phyloP scores from a whole-genome alignment of 1,284 basidiomycete genomes.

The Ganoderma lucidum region DNA sequence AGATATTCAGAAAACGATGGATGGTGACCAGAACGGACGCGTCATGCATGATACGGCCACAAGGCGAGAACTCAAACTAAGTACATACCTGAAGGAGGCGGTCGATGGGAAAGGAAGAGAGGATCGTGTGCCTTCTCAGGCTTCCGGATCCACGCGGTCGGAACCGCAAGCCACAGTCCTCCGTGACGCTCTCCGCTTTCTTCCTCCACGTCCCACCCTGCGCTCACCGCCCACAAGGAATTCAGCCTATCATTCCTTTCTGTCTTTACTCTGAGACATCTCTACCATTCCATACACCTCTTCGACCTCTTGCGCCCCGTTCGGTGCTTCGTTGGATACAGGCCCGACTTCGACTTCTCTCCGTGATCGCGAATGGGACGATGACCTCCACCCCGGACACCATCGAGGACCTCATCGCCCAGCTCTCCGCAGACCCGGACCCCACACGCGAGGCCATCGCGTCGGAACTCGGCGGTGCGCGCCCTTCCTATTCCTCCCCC shows the following conservation, averaged over 20 bases:
- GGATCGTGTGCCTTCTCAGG: neutral
- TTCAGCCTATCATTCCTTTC: neutral
- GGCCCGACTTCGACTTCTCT: neutral
- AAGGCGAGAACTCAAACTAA: too few relatives aligned
- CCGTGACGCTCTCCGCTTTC: neutral
- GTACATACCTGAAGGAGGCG: too few relatives aligned
- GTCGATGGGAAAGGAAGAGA: neutral
- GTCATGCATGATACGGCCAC: too few relatives aligned
- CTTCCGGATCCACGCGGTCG: neutral
- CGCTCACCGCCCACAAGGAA: neutral
- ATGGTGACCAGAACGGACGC: too few relatives aligned
- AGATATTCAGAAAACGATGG: too few relatives aligned
- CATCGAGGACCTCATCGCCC: conserved; percentile 54
- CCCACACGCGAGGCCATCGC: conserved; percentile 64
- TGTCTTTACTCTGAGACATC: neutral
- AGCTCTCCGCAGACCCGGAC: conserved; percentile 56
- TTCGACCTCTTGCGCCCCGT: neutral
- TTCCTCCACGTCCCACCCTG: neutral
- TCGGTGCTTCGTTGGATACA: neutral
- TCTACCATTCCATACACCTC: neutral
- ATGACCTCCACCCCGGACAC: conserved; percentile 28
- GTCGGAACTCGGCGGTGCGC: conserved; percentile 73
- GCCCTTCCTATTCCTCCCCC: conserved; percentile 31
- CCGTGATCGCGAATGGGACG: too few relatives aligned
- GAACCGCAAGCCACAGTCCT: neutral